These are phyloP conservation scores for Hericium alpestre DNA, from an alignment of 768 basidiomycete species.

Conservation along the genomic window DNA sequence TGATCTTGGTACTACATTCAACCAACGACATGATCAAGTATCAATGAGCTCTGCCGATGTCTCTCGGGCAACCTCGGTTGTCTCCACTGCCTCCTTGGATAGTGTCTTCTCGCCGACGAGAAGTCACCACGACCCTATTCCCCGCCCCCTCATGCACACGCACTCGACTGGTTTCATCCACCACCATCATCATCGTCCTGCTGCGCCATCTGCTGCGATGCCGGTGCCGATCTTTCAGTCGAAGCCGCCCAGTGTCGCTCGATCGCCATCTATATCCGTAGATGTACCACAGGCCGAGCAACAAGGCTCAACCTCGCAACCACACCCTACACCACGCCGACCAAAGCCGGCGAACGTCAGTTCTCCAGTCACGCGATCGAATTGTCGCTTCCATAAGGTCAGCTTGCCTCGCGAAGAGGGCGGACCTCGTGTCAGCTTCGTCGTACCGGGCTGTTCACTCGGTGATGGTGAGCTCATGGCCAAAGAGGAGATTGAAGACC, in stretches of 20 bases:
- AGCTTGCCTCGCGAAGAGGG: constrained; percentile 47
- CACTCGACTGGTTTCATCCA: constrained; percentile 17
- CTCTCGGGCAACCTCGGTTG: constrained; percentile 39
- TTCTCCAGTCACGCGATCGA: constrained; percentile 54
- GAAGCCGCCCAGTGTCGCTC: not conserved
- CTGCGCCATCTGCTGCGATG: constrained; percentile 3
- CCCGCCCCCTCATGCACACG: constrained; percentile 17
- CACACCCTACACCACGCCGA: constrained; percentile 3
- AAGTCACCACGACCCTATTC: constrained; percentile 1
- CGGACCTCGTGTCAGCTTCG: constrained; percentile 45
- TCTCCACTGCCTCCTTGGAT: constrained; percentile 20
- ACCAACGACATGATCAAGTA: too few species aligned
- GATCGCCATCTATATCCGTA: too few species aligned
- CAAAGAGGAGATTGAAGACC: constrained; percentile 47
- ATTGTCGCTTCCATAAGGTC: constrained; percentile 62
- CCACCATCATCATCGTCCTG: constrained; percentile 18
- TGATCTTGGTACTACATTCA: constrained; percentile 3
- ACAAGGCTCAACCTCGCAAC: too few species aligned
- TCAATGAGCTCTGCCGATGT: constrained; percentile 19
- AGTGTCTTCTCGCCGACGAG: constrained; percentile 16
- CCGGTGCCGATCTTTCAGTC: constrained; percentile 1
- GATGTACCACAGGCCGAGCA: too few species aligned
- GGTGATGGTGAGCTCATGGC: constrained; percentile 45
- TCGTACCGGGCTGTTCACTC: constrained; percentile 62
- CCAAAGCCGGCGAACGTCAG: constrained; percentile 14